Conservation (phyloP, 164 flowering plant genomes). For the Taxillus chinensis region DNA sequence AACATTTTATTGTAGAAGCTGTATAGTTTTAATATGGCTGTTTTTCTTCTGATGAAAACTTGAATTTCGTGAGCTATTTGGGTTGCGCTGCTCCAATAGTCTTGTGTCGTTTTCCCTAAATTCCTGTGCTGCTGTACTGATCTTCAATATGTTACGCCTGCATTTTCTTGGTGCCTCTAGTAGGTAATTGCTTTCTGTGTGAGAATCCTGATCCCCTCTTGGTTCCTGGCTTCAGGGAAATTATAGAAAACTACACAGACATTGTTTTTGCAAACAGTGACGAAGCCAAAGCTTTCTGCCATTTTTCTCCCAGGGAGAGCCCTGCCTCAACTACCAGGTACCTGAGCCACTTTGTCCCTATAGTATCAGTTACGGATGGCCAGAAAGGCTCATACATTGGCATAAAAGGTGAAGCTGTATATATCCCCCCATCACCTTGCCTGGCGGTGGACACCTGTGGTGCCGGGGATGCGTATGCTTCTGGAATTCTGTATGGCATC, state of each 20-base stretch:
- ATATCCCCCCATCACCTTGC: slow-evolving; percentile 77
- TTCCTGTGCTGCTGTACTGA: too few species aligned
- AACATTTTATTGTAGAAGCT: too few species aligned
- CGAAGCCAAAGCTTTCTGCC: slow-evolving; percentile 83
- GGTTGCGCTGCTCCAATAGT: too few species aligned
- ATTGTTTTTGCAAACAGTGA: slow-evolving; percentile 80
- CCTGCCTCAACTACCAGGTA: slow-evolving; percentile 65
- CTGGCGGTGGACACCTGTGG: slow-evolving; percentile 89
- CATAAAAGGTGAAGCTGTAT: slow-evolving; percentile 80
- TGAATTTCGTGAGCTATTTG: too few species aligned
- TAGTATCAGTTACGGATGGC: slow-evolving; percentile 91
- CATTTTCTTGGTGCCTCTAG: too few species aligned
- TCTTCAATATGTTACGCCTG: too few species aligned
- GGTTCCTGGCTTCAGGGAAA: slow-evolving; percentile 48
- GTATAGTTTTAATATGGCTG: too few species aligned
- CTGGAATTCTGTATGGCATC: slow-evolving; percentile 76
- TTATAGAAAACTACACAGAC: slow-evolving; percentile 75
- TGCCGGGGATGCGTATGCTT: slow-evolving; percentile 97
- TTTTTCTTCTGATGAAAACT: too few species aligned
- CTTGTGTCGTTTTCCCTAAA: too few species aligned
- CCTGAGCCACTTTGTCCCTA: slow-evolving; percentile 76
- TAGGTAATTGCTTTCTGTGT: too few species aligned
- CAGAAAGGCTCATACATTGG: slow-evolving; percentile 80
- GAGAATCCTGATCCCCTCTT: too few species aligned
- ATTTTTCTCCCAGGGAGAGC: slow-evolving; percentile 62